Evolutionary conservation across 2,329 filamentous ascomycete genomes (phyloP).

Genomic region (Thermomyces lanuginosus): DNA sequence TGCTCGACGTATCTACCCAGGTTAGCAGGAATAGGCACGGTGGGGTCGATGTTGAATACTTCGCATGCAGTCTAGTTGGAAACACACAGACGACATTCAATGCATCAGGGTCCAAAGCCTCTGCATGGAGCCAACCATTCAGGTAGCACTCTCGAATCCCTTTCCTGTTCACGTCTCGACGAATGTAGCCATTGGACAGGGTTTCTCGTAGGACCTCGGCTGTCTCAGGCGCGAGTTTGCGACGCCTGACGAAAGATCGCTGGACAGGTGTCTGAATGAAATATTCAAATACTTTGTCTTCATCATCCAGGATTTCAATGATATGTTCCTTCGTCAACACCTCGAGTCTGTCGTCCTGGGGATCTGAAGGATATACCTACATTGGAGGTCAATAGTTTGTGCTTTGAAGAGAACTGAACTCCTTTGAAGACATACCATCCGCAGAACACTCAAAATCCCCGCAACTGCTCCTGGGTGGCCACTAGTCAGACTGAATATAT

Average conservation of each 20-base stretch:
- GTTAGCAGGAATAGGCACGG: slow-evolving; percentile 1
- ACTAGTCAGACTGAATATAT: slow-evolving; percentile 4
- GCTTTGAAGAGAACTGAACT: no score
- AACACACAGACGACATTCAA: slow-evolving; percentile 4
- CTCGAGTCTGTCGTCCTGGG: slow-evolving; percentile 3
- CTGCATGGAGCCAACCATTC: slow-evolving; percentile 6
- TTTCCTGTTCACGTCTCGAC: slow-evolving; percentile 4
- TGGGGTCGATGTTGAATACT: slow-evolving; percentile 4
- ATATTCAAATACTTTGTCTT: slow-evolving; percentile 2
- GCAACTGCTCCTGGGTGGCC: slow-evolving; percentile 6
- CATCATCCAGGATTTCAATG: slow-evolving; percentile 3
- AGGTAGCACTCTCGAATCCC: slow-evolving; percentile 5
- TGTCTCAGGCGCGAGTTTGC: slow-evolving; percentile 2
- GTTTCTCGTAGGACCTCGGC: slow-evolving; percentile 5
- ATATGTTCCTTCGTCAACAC: slow-evolving; percentile 2
- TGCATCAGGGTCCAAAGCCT: slow-evolving; percentile 2
- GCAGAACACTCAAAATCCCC: slow-evolving; percentile 2
- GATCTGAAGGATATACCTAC: slow-evolving; percentile 4
- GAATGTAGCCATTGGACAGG: slow-evolving; percentile 5
- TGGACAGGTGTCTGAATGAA: slow-evolving; percentile 3
- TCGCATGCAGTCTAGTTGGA: slow-evolving; percentile 6
- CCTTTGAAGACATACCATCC: slow-evolving; percentile 2
- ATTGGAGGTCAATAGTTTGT: no score
- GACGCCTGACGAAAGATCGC: slow-evolving; percentile 3
- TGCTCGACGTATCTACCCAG: slow-evolving; percentile 7